phyloP scores from a whole-genome alignment of 2,329 filamentous ascomycete genomes.

The Colletotrichum viniferum region DNA sequence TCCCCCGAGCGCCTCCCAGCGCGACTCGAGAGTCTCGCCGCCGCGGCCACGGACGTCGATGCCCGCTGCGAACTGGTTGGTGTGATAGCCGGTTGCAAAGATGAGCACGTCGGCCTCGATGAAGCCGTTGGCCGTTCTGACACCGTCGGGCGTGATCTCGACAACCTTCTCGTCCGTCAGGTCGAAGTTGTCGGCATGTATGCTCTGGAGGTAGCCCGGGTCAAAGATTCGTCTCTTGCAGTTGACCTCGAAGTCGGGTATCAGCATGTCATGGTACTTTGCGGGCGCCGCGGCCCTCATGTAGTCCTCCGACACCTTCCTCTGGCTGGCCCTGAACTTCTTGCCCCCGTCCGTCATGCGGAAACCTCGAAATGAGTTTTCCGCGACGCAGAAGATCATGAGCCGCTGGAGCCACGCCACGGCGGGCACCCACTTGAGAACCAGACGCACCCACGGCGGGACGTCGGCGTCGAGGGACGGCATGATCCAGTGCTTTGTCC shows the following conservation, averaged over 20 bases:
- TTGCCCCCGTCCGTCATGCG: background rate
- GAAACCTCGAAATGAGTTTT: conserved; percentile 39
- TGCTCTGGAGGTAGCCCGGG: conserved; percentile 54
- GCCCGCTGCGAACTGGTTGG: conserved; percentile 56
- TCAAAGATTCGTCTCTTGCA: conserved; percentile 69
- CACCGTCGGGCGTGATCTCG: conserved; percentile 48
- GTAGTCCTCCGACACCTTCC: conserved; percentile 43
- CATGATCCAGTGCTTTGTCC: conserved; percentile 48
- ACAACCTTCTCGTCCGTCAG: conserved; percentile 53
- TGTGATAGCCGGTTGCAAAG: conserved; percentile 65
- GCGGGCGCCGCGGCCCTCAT: conserved; percentile 52
- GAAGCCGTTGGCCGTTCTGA: conserved; percentile 40
- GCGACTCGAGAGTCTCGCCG: conserved; percentile 55
- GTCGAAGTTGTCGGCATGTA: conserved; percentile 52
- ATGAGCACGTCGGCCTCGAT: conserved; percentile 63
- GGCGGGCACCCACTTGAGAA: conserved; percentile 56
- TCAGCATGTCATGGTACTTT: conserved; percentile 65
- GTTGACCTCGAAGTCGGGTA: conserved; percentile 66
- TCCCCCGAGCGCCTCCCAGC: conserved; percentile 63
- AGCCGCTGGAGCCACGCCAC: conserved; percentile 41
- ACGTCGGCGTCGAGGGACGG: conserved; percentile 31
- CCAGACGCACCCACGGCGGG: conserved; percentile 17
- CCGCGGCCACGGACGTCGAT: conserved; percentile 56
- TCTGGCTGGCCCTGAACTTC: conserved; percentile 37
- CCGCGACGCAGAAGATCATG: conserved; percentile 43